Conservation (phyloP, 495 filamentous ascomycete species). For the Neurospora intermedia region DNA sequence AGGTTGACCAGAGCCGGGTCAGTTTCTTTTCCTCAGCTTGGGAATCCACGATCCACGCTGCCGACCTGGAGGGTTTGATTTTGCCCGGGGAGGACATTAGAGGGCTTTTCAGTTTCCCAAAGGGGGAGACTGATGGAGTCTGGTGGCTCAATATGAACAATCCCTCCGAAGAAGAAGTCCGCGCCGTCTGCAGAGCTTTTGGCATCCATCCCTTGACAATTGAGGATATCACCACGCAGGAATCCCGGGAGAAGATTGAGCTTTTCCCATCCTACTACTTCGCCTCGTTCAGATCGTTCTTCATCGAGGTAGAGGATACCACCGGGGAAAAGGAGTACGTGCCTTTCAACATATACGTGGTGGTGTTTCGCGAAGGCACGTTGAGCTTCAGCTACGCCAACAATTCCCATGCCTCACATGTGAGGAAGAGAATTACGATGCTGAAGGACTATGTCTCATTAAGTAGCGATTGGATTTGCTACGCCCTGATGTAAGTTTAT, state of each 20-base stretch:
- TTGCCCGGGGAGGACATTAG: conserved; percentile 80
- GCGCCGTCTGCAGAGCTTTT: conserved; percentile 82
- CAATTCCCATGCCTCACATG: conserved; percentile 74
- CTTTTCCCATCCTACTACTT: conserved; percentile 97
- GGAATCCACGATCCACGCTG: conserved; percentile 82
- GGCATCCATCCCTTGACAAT: conserved; percentile 86
- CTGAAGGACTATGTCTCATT: conserved; percentile 88
- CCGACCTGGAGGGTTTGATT: conserved; percentile 76
- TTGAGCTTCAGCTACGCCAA: conserved; percentile 84
- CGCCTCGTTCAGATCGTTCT: conserved; percentile 91
- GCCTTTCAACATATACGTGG: conserved; percentile 89
- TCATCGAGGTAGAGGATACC: conserved; percentile 46
- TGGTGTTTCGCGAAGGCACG: conserved; percentile 93
- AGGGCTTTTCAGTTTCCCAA: conserved; percentile 70
- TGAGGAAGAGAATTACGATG: conserved; percentile 82
- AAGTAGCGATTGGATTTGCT: conserved; percentile 97
- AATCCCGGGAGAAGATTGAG: conserved; percentile 95
- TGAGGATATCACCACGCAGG: conserved; percentile 89
- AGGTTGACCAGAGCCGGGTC: conserved; percentile 60
- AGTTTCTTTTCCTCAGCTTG: conserved; percentile 93
- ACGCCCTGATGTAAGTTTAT: conserved; percentile 78
- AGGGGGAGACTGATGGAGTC: conserved; percentile 60
- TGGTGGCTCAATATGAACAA: conserved; percentile 96
- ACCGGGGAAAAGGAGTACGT: conserved; percentile 75
- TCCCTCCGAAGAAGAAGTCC: conserved; percentile 80